Evolutionary conservation across 768 basidiomycete genomes (phyloP).

Genomic region (Gelatoporia subvermispora): DNA sequence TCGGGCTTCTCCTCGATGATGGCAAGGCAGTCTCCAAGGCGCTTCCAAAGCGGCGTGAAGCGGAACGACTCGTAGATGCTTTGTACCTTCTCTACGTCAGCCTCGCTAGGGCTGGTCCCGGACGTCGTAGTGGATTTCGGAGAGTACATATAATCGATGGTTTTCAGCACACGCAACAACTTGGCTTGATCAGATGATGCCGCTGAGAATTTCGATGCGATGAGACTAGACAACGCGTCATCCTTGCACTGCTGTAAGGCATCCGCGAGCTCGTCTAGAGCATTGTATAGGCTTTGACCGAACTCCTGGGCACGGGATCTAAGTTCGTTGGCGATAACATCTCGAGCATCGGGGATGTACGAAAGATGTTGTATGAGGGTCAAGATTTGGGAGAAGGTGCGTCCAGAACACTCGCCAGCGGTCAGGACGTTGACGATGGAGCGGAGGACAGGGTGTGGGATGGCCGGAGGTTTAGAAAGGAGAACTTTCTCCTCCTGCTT

Average conservation of each 20-base stretch:
- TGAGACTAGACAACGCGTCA: conserved; percentile 56
- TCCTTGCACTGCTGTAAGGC: conserved; percentile 54
- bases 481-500: conserved; percentile 38
- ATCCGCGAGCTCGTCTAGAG: conserved; percentile 70
- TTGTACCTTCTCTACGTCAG: conserved; percentile 78
- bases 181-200: conserved; percentile 96
- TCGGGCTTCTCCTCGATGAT: conserved; percentile 77
- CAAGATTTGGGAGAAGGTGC: conserved; percentile 94
- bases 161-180: conserved; percentile 90
- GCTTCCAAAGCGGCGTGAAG: conserved; percentile 84
- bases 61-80: conserved; percentile 88
- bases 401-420: conserved; percentile 92
- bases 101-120: conserved; percentile 32
- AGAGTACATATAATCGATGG: conserved; percentile 94
- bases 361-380: conserved; percentile 91
- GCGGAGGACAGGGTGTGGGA: conserved; percentile 80
- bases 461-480: conserved; percentile 72
- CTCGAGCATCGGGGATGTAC: conserved; percentile 80
- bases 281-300: conserved; percentile 65
- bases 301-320: conserved; percentile 83
- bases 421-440: conserved; percentile 96
- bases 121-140: conserved; percentile 43
- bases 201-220: conserved; percentile 87
- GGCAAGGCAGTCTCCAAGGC: conserved; percentile 84
- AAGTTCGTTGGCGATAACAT: conserved; percentile 86